These are phyloP conservation scores for Macroventuria anomochaeta DNA, from an alignment of 2,329 filamentous ascomycete genomes.

Conservation along the genomic window DNA sequence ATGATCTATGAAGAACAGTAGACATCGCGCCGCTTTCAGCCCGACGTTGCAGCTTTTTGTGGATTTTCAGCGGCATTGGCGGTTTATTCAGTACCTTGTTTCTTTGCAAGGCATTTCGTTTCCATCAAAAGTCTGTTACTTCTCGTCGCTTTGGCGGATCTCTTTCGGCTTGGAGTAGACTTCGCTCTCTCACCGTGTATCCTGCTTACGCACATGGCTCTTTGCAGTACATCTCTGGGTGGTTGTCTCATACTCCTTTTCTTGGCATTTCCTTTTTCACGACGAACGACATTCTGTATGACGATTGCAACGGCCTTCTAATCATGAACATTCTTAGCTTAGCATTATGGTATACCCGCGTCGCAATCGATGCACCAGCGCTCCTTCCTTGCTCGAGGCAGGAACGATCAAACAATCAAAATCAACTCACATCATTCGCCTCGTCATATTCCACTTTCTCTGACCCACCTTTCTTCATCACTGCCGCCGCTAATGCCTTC, in stretches of 20 bases:
- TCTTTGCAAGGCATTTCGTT: background rate
- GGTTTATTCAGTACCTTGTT: conserved; percentile 1
- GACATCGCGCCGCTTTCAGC: background rate
- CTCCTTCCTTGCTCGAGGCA: conserved; percentile 5
- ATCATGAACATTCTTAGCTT: conserved; percentile 16
- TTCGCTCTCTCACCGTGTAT: conserved; percentile 7
- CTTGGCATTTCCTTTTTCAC: conserved; percentile 2
- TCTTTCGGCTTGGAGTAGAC: background rate
- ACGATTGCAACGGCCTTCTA: conserved; percentile 10
- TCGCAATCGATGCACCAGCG: conserved; percentile 5
- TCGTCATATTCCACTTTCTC: background rate
- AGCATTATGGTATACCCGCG: conserved; percentile 19
- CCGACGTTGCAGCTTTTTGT: background rate
- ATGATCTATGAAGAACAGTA: background rate
- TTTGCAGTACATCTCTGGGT: conserved; percentile 1
- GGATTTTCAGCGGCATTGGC: conserved; percentile 12
- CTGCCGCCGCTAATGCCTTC: conserved; percentile 11
- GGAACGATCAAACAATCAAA: conserved; percentile 8
- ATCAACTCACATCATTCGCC: background rate
- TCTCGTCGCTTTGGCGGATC: background rate
- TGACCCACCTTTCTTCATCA: background rate
- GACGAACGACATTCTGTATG: conserved; percentile 11
- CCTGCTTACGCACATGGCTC: background rate
- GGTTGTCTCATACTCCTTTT: conserved; percentile 5
- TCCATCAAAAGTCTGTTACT: conserved; percentile 9